Conservation (phyloP, 78 protist genomes). For the Paratrimastix pyriformis region DNA sequence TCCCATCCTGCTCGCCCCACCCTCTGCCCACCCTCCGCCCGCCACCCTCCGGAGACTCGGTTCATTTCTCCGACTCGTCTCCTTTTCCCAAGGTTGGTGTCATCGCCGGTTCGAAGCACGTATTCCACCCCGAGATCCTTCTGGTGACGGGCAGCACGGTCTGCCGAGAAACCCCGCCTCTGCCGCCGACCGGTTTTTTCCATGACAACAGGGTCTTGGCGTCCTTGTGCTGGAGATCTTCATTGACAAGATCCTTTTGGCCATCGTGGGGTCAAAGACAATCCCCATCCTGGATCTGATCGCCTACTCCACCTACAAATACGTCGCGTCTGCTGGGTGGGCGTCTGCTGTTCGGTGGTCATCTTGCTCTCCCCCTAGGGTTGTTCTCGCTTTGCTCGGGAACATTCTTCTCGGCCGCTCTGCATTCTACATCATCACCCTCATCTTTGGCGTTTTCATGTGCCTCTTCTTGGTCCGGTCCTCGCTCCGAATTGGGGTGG, state of each 20-base stretch:
- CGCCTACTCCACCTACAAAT: conserved; percentile 54
- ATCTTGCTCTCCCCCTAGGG: no score
- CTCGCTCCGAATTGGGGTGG: neutral
- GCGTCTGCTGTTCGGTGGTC: no score
- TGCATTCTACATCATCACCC: neutral
- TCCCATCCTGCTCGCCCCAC: no score
- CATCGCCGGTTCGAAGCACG: neutral
- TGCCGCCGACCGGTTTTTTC: no score
- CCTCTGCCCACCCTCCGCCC: no score
- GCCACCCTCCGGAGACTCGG: no score
- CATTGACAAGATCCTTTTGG: conserved; percentile 31
- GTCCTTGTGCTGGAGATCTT: conserved; percentile 33
- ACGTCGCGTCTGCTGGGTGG: conserved; percentile 11
- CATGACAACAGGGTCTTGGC: no score
- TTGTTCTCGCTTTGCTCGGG: no score
- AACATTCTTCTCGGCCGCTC: neutral
- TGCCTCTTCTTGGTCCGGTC: neutral
- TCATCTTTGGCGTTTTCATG: neutral
- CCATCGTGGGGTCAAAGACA: neutral
- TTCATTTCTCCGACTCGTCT: neutral
- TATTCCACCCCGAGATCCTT: conserved; percentile 13
- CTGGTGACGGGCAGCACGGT: conserved; percentile 37
- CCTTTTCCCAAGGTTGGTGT: neutral
- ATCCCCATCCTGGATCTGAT: conserved; percentile 46
- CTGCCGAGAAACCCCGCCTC: no score